These are phyloP conservation scores for Lactifluus piperatus DNA, from an alignment of 768 basidiomycete genomes.

Conservation along the genomic window DNA sequence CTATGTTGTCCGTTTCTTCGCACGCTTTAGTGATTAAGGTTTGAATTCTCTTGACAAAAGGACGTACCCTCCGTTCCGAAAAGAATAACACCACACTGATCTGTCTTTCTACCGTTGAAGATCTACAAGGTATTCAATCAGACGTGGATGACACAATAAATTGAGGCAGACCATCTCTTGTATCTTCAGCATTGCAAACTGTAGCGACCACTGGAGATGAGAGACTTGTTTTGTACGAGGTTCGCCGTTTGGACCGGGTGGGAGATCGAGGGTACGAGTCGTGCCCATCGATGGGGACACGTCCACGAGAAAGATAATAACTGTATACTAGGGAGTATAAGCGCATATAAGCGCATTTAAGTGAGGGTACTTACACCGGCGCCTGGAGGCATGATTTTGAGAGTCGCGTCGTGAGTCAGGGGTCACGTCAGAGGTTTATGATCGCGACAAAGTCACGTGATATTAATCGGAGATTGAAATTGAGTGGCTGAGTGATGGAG, in stretches of 20 bases:
- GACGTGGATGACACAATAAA: slow-evolving; percentile 1
- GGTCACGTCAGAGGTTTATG: neutral
- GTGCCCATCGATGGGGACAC: slow-evolving; percentile 79
- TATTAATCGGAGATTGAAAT: neutral
- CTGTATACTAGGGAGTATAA: slow-evolving; percentile 51
- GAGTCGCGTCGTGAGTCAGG: no score
- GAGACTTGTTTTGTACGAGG: slow-evolving; percentile 49
- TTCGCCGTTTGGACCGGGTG: slow-evolving; percentile 45
- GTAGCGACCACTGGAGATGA: slow-evolving; percentile 73
- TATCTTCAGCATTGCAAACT: slow-evolving; percentile 83
- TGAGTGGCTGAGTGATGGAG: slow-evolving; percentile 7
- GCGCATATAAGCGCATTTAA: slow-evolving; percentile 18
- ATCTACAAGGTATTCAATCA: slow-evolving; percentile 44
- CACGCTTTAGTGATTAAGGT: neutral
- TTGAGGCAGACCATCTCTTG: slow-evolving; percentile 69
- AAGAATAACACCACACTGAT: slow-evolving; percentile 82
- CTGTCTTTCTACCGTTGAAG: slow-evolving; percentile 85
- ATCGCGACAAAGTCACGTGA: slow-evolving; percentile 12
- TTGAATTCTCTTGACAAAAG: neutral
- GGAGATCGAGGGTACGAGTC: slow-evolving; percentile 45
- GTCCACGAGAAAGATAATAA: slow-evolving; percentile 86
- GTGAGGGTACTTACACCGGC: slow-evolving; percentile 52
- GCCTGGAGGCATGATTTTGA: slow-evolving; percentile 66
- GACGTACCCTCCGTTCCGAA: slow-evolving; percentile 73
- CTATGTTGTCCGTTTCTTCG: slow-evolving; percentile 55